A percentile compares a stretch with the other conserved stretches of the same genome.
These are phyloP conservation scores for Naganishia friedmannii DNA, from an alignment of 768 basidiomycete genomes.

Conservation along the genomic window DNA sequence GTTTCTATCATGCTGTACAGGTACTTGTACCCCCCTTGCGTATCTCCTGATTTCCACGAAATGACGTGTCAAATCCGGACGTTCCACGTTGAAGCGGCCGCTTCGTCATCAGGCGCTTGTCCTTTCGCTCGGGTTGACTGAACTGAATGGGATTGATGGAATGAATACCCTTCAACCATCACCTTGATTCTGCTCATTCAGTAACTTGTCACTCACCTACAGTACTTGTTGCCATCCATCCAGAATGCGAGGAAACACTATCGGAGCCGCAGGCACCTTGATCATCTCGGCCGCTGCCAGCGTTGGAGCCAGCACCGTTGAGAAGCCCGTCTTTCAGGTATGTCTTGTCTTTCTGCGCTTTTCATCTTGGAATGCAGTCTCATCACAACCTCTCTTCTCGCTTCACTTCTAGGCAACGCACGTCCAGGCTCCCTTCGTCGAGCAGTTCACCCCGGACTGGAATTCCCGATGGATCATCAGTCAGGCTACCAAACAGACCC, in stretches of 20 bases:
- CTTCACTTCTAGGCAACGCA: conserved; percentile 62
- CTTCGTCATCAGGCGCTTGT: no score
- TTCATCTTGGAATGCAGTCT: conserved; percentile 54
- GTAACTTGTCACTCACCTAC: neutral
- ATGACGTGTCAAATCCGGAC: no score
- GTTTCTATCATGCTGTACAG: no score
- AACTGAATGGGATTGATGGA: no score
- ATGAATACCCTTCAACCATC: no score
- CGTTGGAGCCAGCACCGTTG: conserved; percentile 52
- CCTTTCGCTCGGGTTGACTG: no score
- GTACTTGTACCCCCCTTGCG: no score
- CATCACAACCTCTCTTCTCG: conserved; percentile 25
- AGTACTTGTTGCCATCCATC: neutral
- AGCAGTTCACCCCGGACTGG: conserved; percentile 94
- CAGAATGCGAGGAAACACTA: conserved; percentile 29
- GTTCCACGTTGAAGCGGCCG: no score
- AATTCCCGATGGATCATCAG: conserved; percentile 86
- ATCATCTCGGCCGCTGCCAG: conserved; percentile 68
- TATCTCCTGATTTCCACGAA: no score
- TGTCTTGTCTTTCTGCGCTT: neutral
- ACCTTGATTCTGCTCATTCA: no score
- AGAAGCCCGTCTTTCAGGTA: conserved; percentile 32
- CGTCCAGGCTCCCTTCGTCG: conserved; percentile 84
- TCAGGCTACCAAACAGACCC: conserved; percentile 95
- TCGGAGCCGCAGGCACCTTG: conserved; percentile 50